Percentiles rank a stretch among this genome's conserved stretches.
Evolutionary conservation across 805 yeast species (phyloP).

Genomic region (Alloascoidea hylecoeti): DNA sequence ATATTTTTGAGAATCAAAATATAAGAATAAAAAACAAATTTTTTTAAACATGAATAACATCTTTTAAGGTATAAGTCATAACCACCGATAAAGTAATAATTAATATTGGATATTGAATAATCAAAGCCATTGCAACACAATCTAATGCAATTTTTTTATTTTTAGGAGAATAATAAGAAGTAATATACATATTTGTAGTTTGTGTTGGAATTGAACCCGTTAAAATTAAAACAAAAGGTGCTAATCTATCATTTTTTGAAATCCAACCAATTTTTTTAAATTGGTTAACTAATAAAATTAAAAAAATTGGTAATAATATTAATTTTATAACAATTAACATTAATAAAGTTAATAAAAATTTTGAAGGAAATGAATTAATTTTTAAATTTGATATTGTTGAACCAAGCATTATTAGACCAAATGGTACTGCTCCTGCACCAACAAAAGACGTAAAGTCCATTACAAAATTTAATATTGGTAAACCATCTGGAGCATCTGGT

Average conservation of each 20-base stretch:
- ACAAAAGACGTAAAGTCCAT: conserved; percentile 73
- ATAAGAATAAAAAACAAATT: too few species aligned
- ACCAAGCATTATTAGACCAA: conserved; percentile 72
- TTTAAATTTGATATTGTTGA: conserved; percentile 75
- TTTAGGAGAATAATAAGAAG: conserved; percentile 73
- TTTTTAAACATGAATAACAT: too few species aligned
- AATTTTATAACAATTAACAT: conserved; percentile 43
- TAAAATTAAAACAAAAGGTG: conserved; percentile 60
- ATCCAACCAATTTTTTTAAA: conserved; percentile 51
- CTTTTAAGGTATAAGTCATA: conserved; percentile 44
- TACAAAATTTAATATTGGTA: conserved; percentile 72
- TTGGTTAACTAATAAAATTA: conserved; percentile 50
- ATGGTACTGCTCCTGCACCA: conserved; percentile 81
- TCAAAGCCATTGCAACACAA: conserved; percentile 62
- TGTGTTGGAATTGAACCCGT: conserved; percentile 79
- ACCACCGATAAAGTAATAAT: conserved; percentile 62
- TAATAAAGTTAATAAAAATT: conserved; percentile 49
- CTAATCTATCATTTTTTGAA: conserved; percentile 35
- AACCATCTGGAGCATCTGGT: conserved; percentile 69
- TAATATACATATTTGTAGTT: conserved; percentile 78
- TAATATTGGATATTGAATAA: conserved; percentile 59
- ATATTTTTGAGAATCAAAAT: too few species aligned
- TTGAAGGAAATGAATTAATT: conserved; percentile 44
- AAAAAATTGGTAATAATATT: conserved; percentile 66
- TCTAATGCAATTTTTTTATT: conserved; percentile 50